Evolutionary conservation across 495 filamentous ascomycete species (phyloP).

Genomic region (Acidiella bohemica): DNA sequence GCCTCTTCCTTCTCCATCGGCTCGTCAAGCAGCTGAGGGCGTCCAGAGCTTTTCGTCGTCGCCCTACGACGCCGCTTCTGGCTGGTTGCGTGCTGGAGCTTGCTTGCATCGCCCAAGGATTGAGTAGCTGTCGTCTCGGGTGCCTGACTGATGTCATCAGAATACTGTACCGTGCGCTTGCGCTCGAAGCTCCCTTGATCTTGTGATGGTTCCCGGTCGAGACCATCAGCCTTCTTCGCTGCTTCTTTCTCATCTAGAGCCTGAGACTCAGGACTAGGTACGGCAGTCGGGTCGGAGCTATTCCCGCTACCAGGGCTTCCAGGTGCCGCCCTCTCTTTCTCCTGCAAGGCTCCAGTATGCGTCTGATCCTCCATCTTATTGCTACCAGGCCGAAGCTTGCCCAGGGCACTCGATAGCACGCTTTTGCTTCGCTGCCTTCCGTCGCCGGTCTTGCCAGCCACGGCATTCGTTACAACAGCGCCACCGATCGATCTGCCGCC

Average conservation of each 20-base stretch:
- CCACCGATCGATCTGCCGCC: conserved; percentile 3
- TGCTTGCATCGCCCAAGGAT: conserved; percentile 1
- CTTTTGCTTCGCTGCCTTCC: too few species aligned
- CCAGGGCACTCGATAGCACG: conserved; percentile 1
- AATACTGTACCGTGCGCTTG: conserved; percentile 14
- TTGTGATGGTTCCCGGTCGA: background rate
- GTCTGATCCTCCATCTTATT: conserved; percentile 15
- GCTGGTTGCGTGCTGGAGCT: conserved; percentile 6
- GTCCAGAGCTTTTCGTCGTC: conserved; percentile 60
- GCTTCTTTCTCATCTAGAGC: conserved; percentile 30
- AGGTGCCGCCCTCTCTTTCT: conserved; percentile 35
- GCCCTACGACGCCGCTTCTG: conserved; percentile 42
- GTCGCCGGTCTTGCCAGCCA: too few species aligned
- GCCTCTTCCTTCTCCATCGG: conserved; percentile 57
- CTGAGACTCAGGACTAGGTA: conserved; percentile 15
- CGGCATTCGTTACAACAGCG: too few species aligned
- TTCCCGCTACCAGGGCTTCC: conserved; percentile 26
- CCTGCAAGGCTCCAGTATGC: conserved; percentile 23
- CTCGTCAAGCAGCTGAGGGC: conserved; percentile 61
- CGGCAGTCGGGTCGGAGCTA: conserved; percentile 16
- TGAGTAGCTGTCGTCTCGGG: conserved; percentile 8
- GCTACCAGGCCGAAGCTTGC: conserved; percentile 10
- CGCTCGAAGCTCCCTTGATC: background rate
- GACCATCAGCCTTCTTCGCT: background rate
- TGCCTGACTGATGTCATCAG: conserved; percentile 2